A percentile compares a stretch with the other conserved stretches of the same genome.
Conservation (phyloP, 202 grass and related monocot species). For the Panicum hallii region DNA sequence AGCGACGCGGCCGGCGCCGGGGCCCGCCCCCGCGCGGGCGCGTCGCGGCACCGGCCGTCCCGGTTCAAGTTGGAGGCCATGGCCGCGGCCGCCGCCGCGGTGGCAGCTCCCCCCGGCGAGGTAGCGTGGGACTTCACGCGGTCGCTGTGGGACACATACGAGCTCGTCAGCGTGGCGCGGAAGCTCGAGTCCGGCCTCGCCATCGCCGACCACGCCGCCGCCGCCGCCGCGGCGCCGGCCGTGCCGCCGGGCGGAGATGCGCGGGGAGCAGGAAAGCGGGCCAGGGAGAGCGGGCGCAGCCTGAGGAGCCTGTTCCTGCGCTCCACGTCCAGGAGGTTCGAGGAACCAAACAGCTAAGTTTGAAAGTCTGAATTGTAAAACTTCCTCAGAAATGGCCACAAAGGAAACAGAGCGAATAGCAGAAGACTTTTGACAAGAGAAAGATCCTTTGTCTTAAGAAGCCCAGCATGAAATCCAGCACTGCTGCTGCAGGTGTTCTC, state of each 20-base stretch:
- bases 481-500: no score
- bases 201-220: constrained; percentile 18
- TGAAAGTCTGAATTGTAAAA: background rate
- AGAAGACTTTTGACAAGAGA: no score
- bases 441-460: no score
- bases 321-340: constrained; percentile 45
- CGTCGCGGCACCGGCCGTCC: constrained; percentile 43
- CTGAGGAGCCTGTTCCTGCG: constrained; percentile 57
- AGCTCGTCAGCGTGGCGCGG: constrained; percentile 67
- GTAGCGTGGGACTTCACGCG: constrained; percentile 56
- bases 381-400: background rate
- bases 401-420: no score
- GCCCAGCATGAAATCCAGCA: no score
- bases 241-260: background rate
- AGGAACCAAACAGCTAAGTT: constrained; percentile 34
- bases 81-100: constrained; percentile 12
- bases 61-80: constrained; percentile 75
- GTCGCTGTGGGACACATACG: constrained; percentile 75
- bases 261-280: constrained; percentile 39
- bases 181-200: constrained; percentile 65
- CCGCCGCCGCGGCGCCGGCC: background rate
- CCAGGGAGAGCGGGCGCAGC: constrained; percentile 55
- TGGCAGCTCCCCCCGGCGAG: background rate
- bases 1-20: constrained; percentile 14
- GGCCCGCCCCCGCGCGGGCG: constrained; percentile 12